Evolutionary conservation across 768 basidiomycete species (phyloP), one percentile per base, ranked within the genome.

Genomic region (Lactarius hatsudake): DNA sequence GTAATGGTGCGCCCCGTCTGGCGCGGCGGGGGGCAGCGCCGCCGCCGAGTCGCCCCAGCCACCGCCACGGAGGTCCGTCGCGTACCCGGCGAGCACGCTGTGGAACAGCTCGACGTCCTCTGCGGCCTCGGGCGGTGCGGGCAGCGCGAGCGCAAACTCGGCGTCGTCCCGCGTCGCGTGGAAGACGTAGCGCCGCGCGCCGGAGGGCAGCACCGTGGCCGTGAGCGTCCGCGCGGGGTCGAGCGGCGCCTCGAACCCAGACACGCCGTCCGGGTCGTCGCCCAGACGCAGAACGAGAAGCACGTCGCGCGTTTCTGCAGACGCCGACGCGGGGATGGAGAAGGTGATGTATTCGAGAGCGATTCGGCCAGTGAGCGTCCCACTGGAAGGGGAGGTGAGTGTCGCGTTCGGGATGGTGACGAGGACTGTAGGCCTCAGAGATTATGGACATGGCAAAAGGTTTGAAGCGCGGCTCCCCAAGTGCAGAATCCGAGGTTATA

Each of bases 71-170:
- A 66, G 20, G 26, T 69, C 57, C 4, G 68, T 20, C 30, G 54
- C 59, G 15, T 71, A 71, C 3, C 66, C 71, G 26, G 62, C 42
- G 26, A 71, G 69, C 34, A 71, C 65, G 48, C 63, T 62, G 63
- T 69, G 69, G 59, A 71, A 67, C 28, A 65, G 64, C n/a, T 71
- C 71, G 54, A 64, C 40, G 28, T 66, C 59, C 23, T 68, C 69
- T 20, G 28, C 45, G 15, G 48, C 28, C 18, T 38, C 54, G 5
- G 63, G 17, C 30, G 60, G 34, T 53, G 36, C 58, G 40, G 68
- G 70, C 10, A 71, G 7, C 34, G 43, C 59, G 62, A 71, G 34
- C 13, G 61, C 15, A 34, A 71, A 70, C 36, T 70, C 65, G 17
- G 62, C 0, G 40, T 71, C 71, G 42, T 70, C 69, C 20, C 18